A percentile compares a stretch with the other conserved stretches of the same genome.
Conservation (phyloP, 768 basidiomycete species). For the Xerocomus spinulosus region DNA sequence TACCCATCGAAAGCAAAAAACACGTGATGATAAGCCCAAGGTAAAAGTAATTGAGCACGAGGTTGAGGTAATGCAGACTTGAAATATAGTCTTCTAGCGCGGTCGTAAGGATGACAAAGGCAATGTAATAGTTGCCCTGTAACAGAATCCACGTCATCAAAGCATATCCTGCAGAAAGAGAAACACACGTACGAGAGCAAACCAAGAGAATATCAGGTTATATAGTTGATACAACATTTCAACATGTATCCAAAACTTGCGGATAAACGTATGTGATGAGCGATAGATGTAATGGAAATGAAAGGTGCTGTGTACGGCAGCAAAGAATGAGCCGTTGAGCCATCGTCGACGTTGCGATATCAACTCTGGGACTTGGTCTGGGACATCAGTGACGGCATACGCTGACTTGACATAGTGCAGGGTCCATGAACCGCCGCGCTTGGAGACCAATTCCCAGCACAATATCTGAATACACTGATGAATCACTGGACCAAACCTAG, state of each 20-base stretch:
- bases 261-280: slow-evolving; percentile 71
- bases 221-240: slow-evolving; percentile 90
- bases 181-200: slow-evolving; percentile 56
- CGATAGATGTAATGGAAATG: slow-evolving; percentile 97
- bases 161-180: neutral
- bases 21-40: slow-evolving; percentile 82
- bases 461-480: slow-evolving; percentile 56
- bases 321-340: slow-evolving; percentile 99
- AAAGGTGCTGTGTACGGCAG: slow-evolving; percentile 84
- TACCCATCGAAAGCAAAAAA: slow-evolving; percentile 84
- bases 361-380: slow-evolving; percentile 90
- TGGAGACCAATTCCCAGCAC: slow-evolving; percentile 98
- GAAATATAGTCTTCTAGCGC: slow-evolving; percentile 64
- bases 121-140: slow-evolving; percentile 88
- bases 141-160: neutral
- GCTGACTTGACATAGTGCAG: slow-evolving; percentile 96
- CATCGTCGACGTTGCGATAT: slow-evolving; percentile 94
- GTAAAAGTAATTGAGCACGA: slow-evolving; percentile 82
- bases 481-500: neutral
- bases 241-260: slow-evolving; percentile 93
- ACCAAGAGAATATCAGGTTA: slow-evolving; percentile 92
- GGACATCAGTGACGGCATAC: slow-evolving; percentile 89
- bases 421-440: slow-evolving; percentile 84
- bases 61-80: slow-evolving; percentile 68
- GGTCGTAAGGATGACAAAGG: slow-evolving; percentile 71